These are phyloP conservation scores for Talinum fruticosum DNA, from an alignment of 148 eudicot species.

Conservation along the genomic window DNA sequence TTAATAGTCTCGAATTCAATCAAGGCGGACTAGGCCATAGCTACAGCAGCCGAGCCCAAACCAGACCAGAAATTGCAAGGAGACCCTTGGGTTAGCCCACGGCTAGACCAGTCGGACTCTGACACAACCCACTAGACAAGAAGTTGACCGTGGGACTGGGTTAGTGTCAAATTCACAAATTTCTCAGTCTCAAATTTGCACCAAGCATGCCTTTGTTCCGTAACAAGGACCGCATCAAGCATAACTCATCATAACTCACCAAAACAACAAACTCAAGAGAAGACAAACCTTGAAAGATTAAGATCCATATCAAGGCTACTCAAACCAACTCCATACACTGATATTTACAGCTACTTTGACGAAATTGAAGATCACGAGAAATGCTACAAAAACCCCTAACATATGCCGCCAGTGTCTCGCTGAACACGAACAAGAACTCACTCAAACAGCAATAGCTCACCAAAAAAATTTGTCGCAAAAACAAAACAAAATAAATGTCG, in stretches of 20 bases:
- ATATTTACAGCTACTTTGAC: constrained; percentile 9
- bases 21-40: too few relatives aligned
- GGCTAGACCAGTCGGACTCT: too few relatives aligned
- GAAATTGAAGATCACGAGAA: not conserved
- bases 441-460: constrained; percentile 9
- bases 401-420: not conserved
- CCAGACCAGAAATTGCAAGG: too few relatives aligned
- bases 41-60: too few relatives aligned
- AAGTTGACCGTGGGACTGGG: too few relatives aligned
- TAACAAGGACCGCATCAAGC: not conserved
- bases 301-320: not conserved
- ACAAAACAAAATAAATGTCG: not conserved
- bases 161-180: too few relatives aligned
- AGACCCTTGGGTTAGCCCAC: too few relatives aligned
- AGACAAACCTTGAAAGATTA: not conserved
- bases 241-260: not conserved
- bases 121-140: too few relatives aligned
- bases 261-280: not conserved
- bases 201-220: too few relatives aligned
- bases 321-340: not conserved
- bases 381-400: constrained; percentile 1
- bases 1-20: too few relatives aligned
- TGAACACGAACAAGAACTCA: not conserved
- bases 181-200: too few relatives aligned
- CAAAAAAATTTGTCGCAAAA: constrained; percentile 6